Percentiles rank a stretch among this genome's conserved stretches.
phyloP scores from a whole-genome alignment of 148 eudicot species.

The Silene uniflora region DNA sequence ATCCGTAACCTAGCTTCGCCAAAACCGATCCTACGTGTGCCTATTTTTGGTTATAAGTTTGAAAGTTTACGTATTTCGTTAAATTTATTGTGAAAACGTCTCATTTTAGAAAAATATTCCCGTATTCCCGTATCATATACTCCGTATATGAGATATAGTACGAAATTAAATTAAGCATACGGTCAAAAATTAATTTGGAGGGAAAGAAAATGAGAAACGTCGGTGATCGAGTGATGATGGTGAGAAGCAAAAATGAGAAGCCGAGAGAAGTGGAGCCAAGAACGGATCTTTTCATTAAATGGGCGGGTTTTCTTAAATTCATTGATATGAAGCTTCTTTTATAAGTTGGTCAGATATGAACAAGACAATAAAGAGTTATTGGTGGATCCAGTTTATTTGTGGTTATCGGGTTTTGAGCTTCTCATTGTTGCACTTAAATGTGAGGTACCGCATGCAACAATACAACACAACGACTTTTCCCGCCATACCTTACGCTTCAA shows the following conservation, averaged over 20 bases:
- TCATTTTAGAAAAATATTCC: too few relatives aligned
- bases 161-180: too few relatives aligned
- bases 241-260: not conserved
- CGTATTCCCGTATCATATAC: too few relatives aligned
- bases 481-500: conserved; percentile 21
- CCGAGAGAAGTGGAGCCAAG: conserved; percentile 54
- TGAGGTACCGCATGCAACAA: too few relatives aligned
- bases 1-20: too few relatives aligned
- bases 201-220: conserved; percentile 26
- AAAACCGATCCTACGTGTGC: too few relatives aligned
- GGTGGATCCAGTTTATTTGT: conserved; percentile 24
- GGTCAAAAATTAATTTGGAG: not conserved
- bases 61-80: too few relatives aligned
- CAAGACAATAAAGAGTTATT: conserved; percentile 31
- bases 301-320: not conserved
- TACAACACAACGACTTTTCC: conserved; percentile 7
- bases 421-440: not conserved
- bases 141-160: too few relatives aligned
- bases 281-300: conserved; percentile 60
- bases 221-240: conserved; percentile 28
- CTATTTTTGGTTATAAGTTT: too few relatives aligned
- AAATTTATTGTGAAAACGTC: too few relatives aligned
- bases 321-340: not conserved
- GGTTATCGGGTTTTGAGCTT: not conserved
- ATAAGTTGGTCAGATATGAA: conserved; percentile 4